These are phyloP conservation scores for Elsinoe perseae DNA, from an alignment of 2,329 filamentous ascomycete genomes.

Conservation along the genomic window DNA sequence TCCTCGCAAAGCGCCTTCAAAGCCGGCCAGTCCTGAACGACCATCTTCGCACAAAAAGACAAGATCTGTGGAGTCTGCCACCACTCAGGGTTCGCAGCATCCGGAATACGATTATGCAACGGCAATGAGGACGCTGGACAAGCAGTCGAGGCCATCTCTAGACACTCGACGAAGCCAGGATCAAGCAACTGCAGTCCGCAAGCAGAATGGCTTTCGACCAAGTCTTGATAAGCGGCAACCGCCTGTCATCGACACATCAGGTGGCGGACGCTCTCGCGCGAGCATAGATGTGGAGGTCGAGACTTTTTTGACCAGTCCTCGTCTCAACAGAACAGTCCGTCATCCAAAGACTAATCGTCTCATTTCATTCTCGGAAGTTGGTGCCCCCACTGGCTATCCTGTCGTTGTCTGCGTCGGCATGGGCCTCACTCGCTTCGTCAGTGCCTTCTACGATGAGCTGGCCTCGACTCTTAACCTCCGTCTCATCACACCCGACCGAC, in stretches of 20 bases:
- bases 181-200: neutral
- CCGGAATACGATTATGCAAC: conserved; percentile 7
- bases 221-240: conserved; percentile 20
- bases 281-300: conserved; percentile 84
- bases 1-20: conserved; percentile 11
- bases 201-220: neutral
- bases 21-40: conserved; percentile 7
- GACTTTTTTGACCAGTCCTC: conserved; percentile 71
- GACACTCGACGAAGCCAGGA: neutral
- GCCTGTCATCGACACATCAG: conserved; percentile 17
- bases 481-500: conserved; percentile 87
- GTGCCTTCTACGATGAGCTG: conserved; percentile 93
- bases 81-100: neutral
- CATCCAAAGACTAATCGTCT: conserved; percentile 79
- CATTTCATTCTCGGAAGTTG: conserved; percentile 95
- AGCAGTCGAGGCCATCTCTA: neutral
- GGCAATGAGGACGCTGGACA: conserved; percentile 1
- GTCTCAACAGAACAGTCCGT: conserved; percentile 77
- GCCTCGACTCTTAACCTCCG: conserved; percentile 80
- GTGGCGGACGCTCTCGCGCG: conserved; percentile 13
- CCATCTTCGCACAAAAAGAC: neutral
- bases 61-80: neutral
- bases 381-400: conserved; percentile 81
- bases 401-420: conserved; percentile 97
- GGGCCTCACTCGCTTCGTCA: conserved; percentile 92